These are phyloP conservation scores for Cronartium ribicola DNA, from an alignment of 1,284 basidiomycete species.

Conservation along the genomic window DNA sequence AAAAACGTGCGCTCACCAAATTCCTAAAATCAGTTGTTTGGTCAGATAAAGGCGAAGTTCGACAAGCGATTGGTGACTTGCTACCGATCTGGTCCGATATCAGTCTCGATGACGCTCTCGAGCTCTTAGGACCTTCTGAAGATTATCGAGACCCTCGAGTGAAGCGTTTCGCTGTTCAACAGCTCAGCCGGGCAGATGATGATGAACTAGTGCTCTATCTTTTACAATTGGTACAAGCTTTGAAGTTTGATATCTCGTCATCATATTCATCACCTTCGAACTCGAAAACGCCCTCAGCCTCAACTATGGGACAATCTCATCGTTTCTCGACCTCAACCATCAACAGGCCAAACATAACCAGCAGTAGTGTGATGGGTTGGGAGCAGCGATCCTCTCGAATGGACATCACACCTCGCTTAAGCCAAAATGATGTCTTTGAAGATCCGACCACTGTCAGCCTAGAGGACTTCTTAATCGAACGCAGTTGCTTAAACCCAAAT, in stretches of 20 bases:
- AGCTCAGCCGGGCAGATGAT: slow-evolving; percentile 84
- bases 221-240: slow-evolving; percentile 91
- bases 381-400: slow-evolving; percentile 60
- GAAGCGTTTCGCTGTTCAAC: slow-evolving; percentile 85
- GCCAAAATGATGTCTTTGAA: slow-evolving; percentile 55
- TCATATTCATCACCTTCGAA: slow-evolving; percentile 42
- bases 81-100: slow-evolving; percentile 96
- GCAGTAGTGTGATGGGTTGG: slow-evolving; percentile 60
- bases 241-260: slow-evolving; percentile 71
- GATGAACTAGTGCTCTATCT: slow-evolving; percentile 94
- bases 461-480: slow-evolving; percentile 80
- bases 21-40: slow-evolving; percentile 98
- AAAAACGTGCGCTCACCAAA: slow-evolving; percentile 79
- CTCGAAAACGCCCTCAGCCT: slow-evolving; percentile 52
- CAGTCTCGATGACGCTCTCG: slow-evolving; percentile 91
- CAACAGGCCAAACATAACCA: slow-evolving; percentile 35
- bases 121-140: slow-evolving; percentile 76
- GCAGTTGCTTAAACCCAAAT: slow-evolving; percentile 69
- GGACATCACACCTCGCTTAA: not conserved
- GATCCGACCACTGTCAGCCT: slow-evolving; percentile 66
- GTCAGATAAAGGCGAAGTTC: slow-evolving; percentile 91
- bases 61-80: slow-evolving; percentile 93
- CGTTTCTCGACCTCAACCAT: slow-evolving; percentile 16
- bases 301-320: slow-evolving; percentile 41
- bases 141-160: slow-evolving; percentile 82